Conservation (phyloP, 2,329 filamentous ascomycete genomes). For the Fusarium sp. region DNA sequence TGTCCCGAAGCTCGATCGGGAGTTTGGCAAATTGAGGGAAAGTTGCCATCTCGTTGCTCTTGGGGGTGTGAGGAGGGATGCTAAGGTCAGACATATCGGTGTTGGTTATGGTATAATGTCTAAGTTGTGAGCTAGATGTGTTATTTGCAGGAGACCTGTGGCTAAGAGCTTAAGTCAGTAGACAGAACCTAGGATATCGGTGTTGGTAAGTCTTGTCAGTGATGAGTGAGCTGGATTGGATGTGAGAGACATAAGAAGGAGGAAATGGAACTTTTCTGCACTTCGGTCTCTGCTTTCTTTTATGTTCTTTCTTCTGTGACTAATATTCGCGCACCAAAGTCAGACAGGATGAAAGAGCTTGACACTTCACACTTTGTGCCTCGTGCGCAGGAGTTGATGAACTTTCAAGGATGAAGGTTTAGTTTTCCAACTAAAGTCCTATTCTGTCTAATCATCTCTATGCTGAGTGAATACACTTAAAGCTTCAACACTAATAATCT, state of each 20-base stretch:
- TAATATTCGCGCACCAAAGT: accelerated
- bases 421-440: background rate
- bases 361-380: accelerated
- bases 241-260: background rate
- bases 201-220: accelerated
- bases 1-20: background rate
- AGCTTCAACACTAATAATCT: accelerated
- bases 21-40: background rate
- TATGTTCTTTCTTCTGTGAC: accelerated
- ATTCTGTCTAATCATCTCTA: background rate
- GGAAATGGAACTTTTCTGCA: accelerated
- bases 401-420: accelerated
- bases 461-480: accelerated
- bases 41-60: background rate
- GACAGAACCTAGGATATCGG: too few relatives aligned
- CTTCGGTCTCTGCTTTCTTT: accelerated
- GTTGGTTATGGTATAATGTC: too few relatives aligned
- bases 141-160: too few relatives aligned
- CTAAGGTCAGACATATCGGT: background rate
- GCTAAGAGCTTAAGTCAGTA: too few relatives aligned
- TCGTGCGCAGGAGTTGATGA: too few relatives aligned
- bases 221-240: too few relatives aligned
- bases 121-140: too few relatives aligned
- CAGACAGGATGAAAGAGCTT: accelerated
- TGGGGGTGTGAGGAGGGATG: background rate